Conservation (phyloP, 1,284 basidiomycete genomes). For the Tremellales sp. region DNA sequence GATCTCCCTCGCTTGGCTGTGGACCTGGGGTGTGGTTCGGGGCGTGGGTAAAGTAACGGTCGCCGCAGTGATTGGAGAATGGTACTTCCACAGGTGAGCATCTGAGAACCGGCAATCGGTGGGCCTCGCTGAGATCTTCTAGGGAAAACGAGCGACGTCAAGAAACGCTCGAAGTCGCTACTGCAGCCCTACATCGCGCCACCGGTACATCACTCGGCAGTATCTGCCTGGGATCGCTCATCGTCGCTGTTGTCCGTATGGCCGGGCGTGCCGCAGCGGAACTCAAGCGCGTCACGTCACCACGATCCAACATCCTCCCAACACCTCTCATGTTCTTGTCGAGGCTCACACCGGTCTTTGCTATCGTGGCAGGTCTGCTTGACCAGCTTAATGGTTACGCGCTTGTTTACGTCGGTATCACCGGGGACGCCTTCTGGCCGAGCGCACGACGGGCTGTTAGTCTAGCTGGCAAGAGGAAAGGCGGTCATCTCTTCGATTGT, state of each 20-base stretch:
- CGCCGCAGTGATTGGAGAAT: slow-evolving; percentile 79
- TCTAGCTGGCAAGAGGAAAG: slow-evolving; percentile 40
- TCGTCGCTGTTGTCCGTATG: slow-evolving; percentile 63
- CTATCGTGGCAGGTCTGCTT: slow-evolving; percentile 57
- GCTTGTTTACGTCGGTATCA: slow-evolving; percentile 78
- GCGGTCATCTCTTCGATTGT: slow-evolving; percentile 47
- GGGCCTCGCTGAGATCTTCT: slow-evolving; percentile 7
- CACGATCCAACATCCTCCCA: slow-evolving; percentile 33
- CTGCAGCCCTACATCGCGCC: slow-evolving; percentile 71
- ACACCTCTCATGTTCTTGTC: slow-evolving; percentile 50
- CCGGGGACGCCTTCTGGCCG: slow-evolving; percentile 75
- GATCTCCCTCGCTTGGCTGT: slow-evolving; percentile 71
- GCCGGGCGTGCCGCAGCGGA: slow-evolving; percentile 39
- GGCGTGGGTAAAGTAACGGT: slow-evolving; percentile 74
- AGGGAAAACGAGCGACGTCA: slow-evolving; percentile 56
- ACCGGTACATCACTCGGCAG: slow-evolving; percentile 76
- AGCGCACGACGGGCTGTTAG: slow-evolving; percentile 64
- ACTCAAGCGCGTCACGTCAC: slow-evolving; percentile 34
- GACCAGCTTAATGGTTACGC: slow-evolving; percentile 77
- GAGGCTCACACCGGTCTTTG: slow-evolving; percentile 45
- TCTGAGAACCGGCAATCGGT: neutral
- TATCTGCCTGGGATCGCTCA: slow-evolving; percentile 67
- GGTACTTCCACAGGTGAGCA: slow-evolving; percentile 81
- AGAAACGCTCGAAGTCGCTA: slow-evolving; percentile 59
- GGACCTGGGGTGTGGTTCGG: slow-evolving; percentile 84